Conservation (phyloP, 176 grass and related monocot genomes). For the Carex littledalei region DNA sequence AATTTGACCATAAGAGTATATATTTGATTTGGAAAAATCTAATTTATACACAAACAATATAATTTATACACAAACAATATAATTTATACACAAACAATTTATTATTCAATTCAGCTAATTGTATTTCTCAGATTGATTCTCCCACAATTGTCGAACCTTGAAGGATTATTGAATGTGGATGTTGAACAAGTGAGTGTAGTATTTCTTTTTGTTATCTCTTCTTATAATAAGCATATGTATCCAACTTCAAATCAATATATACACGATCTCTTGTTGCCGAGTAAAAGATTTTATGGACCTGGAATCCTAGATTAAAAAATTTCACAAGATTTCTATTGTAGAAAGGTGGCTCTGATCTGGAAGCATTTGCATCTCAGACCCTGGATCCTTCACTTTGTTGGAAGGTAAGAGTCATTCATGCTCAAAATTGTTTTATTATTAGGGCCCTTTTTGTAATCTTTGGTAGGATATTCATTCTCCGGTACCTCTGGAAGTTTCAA, state of each 20-base stretch:
- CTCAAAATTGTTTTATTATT: conserved; percentile 1
- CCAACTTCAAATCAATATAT: neutral
- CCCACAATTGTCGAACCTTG: conserved; percentile 35
- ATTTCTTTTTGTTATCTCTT: neutral
- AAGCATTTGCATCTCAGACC: conserved; percentile 28
- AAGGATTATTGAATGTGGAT: conserved; percentile 46
- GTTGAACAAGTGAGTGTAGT: conserved; percentile 37
- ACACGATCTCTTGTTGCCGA: neutral
- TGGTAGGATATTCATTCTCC: neutral
- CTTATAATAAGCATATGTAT: conserved; percentile 13
- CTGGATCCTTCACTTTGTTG: conserved; percentile 76
- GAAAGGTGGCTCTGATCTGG: conserved; percentile 56
- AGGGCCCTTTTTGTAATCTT: neutral
- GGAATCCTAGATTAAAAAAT: neutral
- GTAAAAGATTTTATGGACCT: neutral
- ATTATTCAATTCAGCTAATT: neutral
- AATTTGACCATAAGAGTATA: neutral
- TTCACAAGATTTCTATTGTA: conserved; percentile 25
- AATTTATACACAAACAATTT: neutral
- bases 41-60: neutral
- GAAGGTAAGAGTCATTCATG: conserved; percentile 41
- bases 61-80: no score
- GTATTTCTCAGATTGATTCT: conserved; percentile 40
- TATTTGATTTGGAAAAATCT: neutral
- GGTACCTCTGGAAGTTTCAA: neutral